A percentile compares a stretch with the other conserved stretches of the same genome.
Evolutionary conservation across 768 basidiomycete species (phyloP).

Genomic region (Nidularia pulvinata): DNA sequence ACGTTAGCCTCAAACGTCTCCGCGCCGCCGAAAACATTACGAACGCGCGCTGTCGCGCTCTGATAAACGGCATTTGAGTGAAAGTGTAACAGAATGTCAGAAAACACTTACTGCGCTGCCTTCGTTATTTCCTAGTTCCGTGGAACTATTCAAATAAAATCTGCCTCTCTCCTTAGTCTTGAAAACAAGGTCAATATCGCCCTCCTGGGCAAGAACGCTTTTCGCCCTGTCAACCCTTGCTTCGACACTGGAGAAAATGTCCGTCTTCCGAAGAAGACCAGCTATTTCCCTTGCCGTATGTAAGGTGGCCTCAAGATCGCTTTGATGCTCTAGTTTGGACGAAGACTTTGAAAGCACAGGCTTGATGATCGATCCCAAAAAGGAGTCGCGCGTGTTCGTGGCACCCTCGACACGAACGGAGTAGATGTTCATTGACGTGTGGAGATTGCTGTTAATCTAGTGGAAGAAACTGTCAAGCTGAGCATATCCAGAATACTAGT

Average conservation of each 20-base stretch:
- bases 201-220: conserved; percentile 47
- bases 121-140: conserved; percentile 93
- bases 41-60: conserved; percentile 80
- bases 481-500: neutral
- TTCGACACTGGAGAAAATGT: conserved; percentile 72
- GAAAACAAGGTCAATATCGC: conserved; percentile 82
- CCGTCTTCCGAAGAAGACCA: conserved; percentile 66
- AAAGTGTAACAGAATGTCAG: neutral
- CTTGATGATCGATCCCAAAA: conserved; percentile 77
- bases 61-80: conserved; percentile 8
- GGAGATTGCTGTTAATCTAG: conserved; percentile 69
- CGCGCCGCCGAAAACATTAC: conserved; percentile 91
- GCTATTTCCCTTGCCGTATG: conserved; percentile 69
- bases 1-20: conserved; percentile 85
- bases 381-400: conserved; percentile 68
- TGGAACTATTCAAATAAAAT: conserved; percentile 78
- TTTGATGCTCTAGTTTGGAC: conserved; percentile 11
- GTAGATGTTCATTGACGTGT: conserved; percentile 66
- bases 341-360: conserved; percentile 44
- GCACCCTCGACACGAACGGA: conserved; percentile 86
- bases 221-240: conserved; percentile 60
- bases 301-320: conserved; percentile 65
- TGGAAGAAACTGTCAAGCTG: neutral
- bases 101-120: conserved; percentile 78
- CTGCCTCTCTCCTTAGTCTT: conserved; percentile 75